Evolutionary conservation across 202 grass and related monocot genomes (phyloP).

Genomic region (Schoenoplectus triqueter): DNA sequence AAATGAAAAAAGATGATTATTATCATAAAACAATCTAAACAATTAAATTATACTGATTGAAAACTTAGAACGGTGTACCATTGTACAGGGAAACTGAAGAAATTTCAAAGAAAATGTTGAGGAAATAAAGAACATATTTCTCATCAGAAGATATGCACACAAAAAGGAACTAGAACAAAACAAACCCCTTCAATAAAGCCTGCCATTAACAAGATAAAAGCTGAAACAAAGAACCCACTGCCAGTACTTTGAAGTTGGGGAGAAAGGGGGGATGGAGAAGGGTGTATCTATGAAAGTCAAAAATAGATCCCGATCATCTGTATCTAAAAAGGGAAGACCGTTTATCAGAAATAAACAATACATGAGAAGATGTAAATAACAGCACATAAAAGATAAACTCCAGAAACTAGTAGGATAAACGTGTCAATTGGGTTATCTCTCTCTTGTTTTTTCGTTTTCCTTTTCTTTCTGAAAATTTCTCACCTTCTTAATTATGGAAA

Average conservation of each 20-base stretch:
- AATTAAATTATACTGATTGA: not conserved
- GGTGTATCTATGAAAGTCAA: not conserved
- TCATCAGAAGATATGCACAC: not conserved
- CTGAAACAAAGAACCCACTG: not conserved
- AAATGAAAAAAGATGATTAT: constrained; percentile 14
- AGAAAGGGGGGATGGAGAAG: too few relatives aligned
- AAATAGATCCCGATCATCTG: not conserved
- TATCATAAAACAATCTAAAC: constrained; percentile 5
- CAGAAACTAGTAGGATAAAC: not conserved
- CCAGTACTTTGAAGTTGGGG: not conserved
- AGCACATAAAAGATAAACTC: not conserved
- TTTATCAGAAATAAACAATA: not conserved
- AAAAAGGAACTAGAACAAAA: not conserved
- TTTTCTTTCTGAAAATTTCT: not conserved
- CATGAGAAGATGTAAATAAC: not conserved
- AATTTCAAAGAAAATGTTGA: not conserved
- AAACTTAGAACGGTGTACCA: not conserved
- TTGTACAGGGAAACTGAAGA: not conserved
- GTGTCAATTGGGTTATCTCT: not conserved
- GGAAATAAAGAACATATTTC: not conserved
- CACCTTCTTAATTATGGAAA: not conserved
- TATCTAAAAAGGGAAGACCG: not conserved
- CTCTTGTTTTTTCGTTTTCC: not conserved
- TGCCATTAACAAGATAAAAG: not conserved
- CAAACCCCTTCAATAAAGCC: not conserved